These are phyloP conservation scores for Coelastrella sp. DNA, from an alignment of 139 green algal genomes.

Conservation along the genomic window DNA sequence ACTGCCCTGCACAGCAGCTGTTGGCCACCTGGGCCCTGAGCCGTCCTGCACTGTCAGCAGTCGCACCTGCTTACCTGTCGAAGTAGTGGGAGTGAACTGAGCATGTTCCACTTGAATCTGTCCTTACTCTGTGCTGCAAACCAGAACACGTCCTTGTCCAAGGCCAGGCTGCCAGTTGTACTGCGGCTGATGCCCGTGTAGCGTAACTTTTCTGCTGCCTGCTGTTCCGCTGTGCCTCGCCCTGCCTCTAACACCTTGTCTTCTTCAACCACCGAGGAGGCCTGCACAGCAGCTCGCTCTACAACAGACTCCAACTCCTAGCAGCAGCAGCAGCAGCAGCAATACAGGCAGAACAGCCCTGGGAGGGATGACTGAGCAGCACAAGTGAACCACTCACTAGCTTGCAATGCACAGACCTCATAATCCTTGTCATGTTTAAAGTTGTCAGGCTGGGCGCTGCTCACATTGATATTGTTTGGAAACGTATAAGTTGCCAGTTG, in stretches of 20 bases:
- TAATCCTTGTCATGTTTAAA: background rate
- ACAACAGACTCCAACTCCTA: constrained; percentile 74
- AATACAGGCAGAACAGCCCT: background rate
- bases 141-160: constrained; percentile 60
- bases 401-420: no score
- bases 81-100: constrained; percentile 41
- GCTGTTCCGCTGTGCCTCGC: background rate
- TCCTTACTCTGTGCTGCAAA: constrained; percentile 37
- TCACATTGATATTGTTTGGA: constrained; percentile 74
- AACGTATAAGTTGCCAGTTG: constrained; percentile 68
- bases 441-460: background rate
- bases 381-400: no score
- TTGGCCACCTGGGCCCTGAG: background rate
- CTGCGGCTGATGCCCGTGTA: constrained; percentile 38
- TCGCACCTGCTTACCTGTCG: background rate
- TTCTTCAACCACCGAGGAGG: background rate
- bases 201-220: constrained; percentile 1
- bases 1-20: background rate
- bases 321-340: background rate
- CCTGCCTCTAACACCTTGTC: background rate
- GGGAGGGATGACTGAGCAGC: no score
- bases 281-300: constrained; percentile 71
- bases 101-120: constrained; percentile 47
- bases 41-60: background rate
- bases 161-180: background rate